Percentiles rank a stretch among this genome's conserved stretches.
phyloP scores from a whole-genome alignment of 495 filamentous ascomycete species.

The Letharia lupina region DNA sequence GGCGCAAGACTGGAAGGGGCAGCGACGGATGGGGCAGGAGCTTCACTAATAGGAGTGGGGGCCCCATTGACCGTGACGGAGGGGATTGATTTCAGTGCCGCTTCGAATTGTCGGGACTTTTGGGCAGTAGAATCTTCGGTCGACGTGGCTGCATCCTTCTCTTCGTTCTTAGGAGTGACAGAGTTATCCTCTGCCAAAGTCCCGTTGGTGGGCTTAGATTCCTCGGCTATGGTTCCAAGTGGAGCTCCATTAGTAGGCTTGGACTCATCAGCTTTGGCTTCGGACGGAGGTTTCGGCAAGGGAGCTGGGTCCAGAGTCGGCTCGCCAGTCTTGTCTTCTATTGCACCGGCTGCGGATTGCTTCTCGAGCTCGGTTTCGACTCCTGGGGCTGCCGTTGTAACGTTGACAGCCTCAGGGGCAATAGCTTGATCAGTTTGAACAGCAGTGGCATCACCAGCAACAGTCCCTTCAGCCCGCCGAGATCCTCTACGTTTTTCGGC shows the following conservation, averaged over 20 bases:
- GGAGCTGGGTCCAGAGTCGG: constrained; percentile 8
- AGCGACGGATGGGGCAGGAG: constrained; percentile 7
- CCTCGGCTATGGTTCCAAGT: not conserved
- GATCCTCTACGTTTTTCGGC: constrained; percentile 15
- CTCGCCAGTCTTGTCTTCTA: constrained; percentile 11
- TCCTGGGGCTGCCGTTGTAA: constrained; percentile 2
- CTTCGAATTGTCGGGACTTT: constrained; percentile 1
- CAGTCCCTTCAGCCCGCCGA: constrained; percentile 7
- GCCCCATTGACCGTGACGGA: constrained; percentile 18
- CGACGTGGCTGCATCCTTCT: not conserved
- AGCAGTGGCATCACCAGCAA: constrained; percentile 1
- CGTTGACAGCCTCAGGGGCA: constrained; percentile 11
- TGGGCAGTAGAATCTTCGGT: not conserved
- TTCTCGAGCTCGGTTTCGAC: constrained; percentile 9
- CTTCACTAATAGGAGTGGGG: not conserved
- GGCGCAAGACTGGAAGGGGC: constrained; percentile 15
- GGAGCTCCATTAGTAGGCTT: constrained; percentile 6
- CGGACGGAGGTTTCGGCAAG: constrained; percentile 13
- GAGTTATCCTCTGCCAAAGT: not conserved
- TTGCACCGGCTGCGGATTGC: constrained; percentile 8
- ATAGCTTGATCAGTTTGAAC: not conserved
- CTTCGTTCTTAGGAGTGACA: not conserved
- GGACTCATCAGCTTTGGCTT: constrained; percentile 3
- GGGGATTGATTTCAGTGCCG: constrained; percentile 12
- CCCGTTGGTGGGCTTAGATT: not conserved